These are phyloP conservation scores for Paraphoma chrysanthemicola DNA, from an alignment of 2,329 filamentous ascomycete genomes.

Conservation along the genomic window DNA sequence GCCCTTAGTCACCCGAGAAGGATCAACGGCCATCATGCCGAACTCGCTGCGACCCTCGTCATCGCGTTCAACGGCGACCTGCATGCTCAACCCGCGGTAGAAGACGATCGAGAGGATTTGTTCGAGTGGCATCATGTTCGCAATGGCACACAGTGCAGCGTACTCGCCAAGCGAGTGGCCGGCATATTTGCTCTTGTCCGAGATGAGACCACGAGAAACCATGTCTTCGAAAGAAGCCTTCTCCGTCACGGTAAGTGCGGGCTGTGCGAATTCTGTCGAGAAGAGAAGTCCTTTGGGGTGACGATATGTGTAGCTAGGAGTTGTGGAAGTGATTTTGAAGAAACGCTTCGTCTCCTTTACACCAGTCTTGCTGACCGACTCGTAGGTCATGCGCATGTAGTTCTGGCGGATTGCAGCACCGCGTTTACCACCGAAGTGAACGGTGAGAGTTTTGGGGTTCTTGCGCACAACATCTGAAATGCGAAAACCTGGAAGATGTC, in stretches of 20 bases:
- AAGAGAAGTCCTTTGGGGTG: slow-evolving; percentile 20
- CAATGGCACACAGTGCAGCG: slow-evolving; percentile 14
- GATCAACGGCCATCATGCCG: slow-evolving; percentile 27
- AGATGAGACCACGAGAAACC: slow-evolving; percentile 4
- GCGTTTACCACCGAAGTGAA: slow-evolving; percentile 47
- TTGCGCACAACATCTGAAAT: slow-evolving; percentile 48
- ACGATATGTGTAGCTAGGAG: slow-evolving; percentile 20
- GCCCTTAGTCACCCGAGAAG: slow-evolving; percentile 12
- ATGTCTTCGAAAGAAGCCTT: slow-evolving; percentile 14
- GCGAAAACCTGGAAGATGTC: slow-evolving; percentile 26
- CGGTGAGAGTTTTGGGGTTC: slow-evolving; percentile 47
- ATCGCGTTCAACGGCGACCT: slow-evolving; percentile 24
- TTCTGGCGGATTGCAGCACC: slow-evolving; percentile 44
- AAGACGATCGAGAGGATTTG: slow-evolving; percentile 21
- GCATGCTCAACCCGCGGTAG: slow-evolving; percentile 28
- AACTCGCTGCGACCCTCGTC: slow-evolving; percentile 16
- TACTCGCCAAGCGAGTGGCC: slow-evolving; percentile 19
- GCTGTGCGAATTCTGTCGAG: slow-evolving; percentile 31
- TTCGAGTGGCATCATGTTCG: slow-evolving; percentile 22
- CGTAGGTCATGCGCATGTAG: slow-evolving; percentile 36
- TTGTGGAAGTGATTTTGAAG: slow-evolving; percentile 16
- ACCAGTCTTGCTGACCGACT: slow-evolving; percentile 9
- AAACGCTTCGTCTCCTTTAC: slow-evolving; percentile 14
- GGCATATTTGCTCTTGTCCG: not conserved
- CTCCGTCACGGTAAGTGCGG: slow-evolving; percentile 17